These are phyloP conservation scores for Malus asiatica DNA, from an alignment of 306 rosid species.

Conservation along the genomic window DNA sequence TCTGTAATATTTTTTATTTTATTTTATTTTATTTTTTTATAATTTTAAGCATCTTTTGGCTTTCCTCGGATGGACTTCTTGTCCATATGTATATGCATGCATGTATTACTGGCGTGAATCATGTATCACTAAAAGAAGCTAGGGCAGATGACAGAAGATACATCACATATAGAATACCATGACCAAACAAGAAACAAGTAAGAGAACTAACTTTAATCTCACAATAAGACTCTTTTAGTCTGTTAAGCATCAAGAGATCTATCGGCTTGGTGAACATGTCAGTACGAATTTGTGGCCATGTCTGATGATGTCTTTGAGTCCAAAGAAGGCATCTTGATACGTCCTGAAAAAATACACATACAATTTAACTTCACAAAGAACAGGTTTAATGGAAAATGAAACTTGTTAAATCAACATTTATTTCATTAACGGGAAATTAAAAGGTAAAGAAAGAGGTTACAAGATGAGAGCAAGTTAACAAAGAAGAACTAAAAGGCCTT, in stretches of 20 bases:
- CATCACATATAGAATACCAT: background rate
- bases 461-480: background rate
- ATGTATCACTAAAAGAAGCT: background rate
- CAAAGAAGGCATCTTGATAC: constrained; percentile 87
- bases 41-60: background rate
- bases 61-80: background rate
- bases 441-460: background rate
- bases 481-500: background rate
- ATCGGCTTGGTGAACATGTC: constrained; percentile 75
- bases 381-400: background rate
- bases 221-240: constrained; percentile 75
- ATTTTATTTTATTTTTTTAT: background rate
- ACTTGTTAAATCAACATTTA: background rate
- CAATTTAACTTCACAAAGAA: background rate
- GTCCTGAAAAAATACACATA: constrained; percentile 52
- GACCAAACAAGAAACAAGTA: background rate
- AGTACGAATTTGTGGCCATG: constrained; percentile 92
- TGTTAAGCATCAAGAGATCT: constrained; percentile 80
- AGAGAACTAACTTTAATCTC: constrained; percentile 71
- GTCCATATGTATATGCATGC: background rate
- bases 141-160: background rate
- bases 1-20: background rate
- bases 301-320: constrained; percentile 96
- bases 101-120: background rate
- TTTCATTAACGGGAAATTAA: background rate